Conservation (phyloP, 352 stramenopile genomes). For the Globisporangium cederbergense region DNA sequence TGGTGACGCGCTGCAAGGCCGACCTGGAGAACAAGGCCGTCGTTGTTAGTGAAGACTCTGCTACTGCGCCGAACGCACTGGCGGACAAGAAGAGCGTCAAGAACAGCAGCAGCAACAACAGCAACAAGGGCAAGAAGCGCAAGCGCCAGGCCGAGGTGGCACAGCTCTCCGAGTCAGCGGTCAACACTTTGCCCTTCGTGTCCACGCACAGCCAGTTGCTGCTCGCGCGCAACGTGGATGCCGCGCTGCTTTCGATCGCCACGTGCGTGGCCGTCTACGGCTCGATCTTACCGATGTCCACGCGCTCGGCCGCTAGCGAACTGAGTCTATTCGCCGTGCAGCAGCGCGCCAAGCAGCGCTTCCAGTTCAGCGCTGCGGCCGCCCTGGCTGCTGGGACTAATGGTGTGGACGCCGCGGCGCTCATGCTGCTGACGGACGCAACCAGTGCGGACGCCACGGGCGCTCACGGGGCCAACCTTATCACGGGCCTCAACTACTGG, state of each 20-base stretch:
- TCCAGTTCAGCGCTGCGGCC: constrained; percentile 5
- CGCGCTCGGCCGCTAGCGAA: constrained; percentile 43
- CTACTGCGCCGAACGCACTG: background rate
- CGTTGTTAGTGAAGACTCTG: background rate
- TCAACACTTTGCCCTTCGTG: constrained; percentile 39
- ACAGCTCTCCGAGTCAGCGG: constrained; percentile 38
- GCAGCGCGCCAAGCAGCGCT: constrained; percentile 28
- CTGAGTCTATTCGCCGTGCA: constrained; percentile 36
- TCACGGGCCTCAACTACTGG: constrained; percentile 59
- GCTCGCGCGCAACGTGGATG: constrained; percentile 40
- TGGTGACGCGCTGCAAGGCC: constrained; percentile 52
- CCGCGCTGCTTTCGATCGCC: constrained; percentile 49
- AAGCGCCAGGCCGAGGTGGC: constrained; percentile 67
- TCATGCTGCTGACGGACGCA: constrained; percentile 53
- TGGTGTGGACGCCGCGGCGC: constrained; percentile 34
- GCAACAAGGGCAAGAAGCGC: constrained; percentile 79
- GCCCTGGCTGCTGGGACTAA: background rate
- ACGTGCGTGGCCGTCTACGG: constrained; percentile 60
- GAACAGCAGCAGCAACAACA: constrained; percentile 13
- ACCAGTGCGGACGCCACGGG: constrained; percentile 51
- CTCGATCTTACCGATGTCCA: constrained; percentile 41
- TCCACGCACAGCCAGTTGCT: constrained; percentile 48
- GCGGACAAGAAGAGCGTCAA: constrained; percentile 17
- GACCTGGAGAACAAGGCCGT: constrained; percentile 30
- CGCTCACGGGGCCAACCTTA: constrained; percentile 50